Conservation (phyloP, 73 alveolate species). For the Symbiodinium natans region DNA sequence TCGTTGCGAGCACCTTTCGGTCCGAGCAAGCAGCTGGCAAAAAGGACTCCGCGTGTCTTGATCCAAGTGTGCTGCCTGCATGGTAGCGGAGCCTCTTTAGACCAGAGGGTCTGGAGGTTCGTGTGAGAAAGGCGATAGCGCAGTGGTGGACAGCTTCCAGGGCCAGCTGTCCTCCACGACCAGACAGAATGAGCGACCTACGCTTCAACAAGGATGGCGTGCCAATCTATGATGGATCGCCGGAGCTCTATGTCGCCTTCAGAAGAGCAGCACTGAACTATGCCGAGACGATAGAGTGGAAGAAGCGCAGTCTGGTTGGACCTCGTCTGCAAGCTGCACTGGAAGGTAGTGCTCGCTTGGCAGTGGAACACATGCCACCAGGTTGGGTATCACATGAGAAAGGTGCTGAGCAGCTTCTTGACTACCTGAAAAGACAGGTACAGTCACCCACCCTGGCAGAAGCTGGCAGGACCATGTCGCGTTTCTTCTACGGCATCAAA, state of each 20-base stretch:
- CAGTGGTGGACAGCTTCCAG: neutral
- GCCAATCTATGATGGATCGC: conserved; percentile 21
- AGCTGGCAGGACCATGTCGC: neutral
- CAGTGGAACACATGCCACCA: neutral
- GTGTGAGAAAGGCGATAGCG: neutral
- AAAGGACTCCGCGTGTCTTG: neutral
- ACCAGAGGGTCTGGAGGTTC: neutral
- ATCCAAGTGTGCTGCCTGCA: neutral
- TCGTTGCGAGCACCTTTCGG: neutral
- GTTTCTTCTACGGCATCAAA: conserved; percentile 28
- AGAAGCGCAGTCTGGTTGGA: conserved; percentile 6
- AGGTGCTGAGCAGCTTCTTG: conserved; percentile 3
- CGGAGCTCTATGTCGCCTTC: neutral
- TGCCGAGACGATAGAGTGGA: neutral
- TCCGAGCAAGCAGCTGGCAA: neutral
- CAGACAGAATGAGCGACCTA: neutral
- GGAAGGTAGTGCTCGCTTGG: neutral
- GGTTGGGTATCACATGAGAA: neutral
- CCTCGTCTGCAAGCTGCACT: conserved; percentile 16
- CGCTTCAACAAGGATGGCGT: conserved; percentile 28
- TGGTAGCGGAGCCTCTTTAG: neutral
- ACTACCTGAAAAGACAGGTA: neutral
- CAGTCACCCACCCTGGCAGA: conserved; percentile 3
- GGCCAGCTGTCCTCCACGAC: neutral
- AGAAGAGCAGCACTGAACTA: neutral